Evolutionary conservation across 139 green algal genomes (phyloP).

Genomic region (Volvox reticuliferus): DNA sequence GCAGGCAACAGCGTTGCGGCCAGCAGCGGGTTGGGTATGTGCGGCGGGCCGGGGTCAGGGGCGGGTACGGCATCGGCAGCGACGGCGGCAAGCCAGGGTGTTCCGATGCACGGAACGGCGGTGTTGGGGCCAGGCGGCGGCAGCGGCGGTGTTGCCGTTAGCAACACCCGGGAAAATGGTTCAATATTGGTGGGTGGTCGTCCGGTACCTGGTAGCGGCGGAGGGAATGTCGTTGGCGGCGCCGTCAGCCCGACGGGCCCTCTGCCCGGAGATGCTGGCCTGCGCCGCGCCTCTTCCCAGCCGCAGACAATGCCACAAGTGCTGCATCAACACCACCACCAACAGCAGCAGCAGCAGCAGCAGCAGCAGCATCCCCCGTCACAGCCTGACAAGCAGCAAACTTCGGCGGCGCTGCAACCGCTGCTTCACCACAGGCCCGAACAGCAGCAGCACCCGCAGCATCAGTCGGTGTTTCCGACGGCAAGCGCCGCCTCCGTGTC

Average conservation of each 20-base stretch:
- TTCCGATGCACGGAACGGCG: background rate
- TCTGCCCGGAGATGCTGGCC: background rate
- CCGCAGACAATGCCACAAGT: background rate
- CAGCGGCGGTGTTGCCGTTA: no score
- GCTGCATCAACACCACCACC: background rate
- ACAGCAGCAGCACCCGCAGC: background rate
- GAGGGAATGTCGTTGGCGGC: background rate
- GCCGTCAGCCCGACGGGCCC: background rate
- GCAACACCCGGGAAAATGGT: background rate
- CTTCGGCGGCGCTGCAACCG: background rate
- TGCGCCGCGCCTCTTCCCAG: background rate
- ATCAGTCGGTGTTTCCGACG: background rate
- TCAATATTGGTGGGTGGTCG: background rate
- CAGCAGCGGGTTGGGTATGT: background rate
- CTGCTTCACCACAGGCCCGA: background rate
- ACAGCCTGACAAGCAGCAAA: background rate
- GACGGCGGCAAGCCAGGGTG: no score
- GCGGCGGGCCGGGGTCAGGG: background rate
- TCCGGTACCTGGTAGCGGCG: background rate
- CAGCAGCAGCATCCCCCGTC: background rate
- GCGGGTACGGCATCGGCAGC: background rate
- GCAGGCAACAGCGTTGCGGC: background rate
- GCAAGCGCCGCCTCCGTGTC: no score
- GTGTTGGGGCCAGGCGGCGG: background rate
- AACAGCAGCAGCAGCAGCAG: background rate